Conservation (phyloP, 345 rosid species). For the Eucalyptus leucophloia region DNA sequence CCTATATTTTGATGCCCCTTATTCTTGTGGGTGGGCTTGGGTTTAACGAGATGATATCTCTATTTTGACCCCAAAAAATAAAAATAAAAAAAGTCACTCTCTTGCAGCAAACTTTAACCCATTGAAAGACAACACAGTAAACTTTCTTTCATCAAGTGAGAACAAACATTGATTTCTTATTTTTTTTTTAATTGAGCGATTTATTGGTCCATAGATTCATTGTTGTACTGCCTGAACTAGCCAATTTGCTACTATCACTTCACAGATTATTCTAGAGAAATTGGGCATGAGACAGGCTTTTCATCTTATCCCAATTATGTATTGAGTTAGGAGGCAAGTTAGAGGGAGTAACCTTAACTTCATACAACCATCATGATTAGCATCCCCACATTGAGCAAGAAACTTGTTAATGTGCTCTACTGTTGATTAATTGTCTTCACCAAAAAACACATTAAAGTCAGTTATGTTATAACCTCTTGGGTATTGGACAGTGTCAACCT, state of each 20-base stretch:
- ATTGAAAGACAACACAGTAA: not conserved
- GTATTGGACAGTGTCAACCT: not conserved
- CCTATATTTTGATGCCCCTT: too few relatives aligned
- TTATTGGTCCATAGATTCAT: not conserved
- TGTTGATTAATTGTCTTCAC: not conserved
- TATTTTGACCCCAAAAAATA: accelerated
- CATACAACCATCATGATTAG: not conserved
- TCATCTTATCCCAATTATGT: not conserved
- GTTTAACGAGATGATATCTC: too few relatives aligned
- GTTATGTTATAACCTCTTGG: too few relatives aligned
- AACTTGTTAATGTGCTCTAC: not conserved
- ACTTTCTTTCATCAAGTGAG: not conserved
- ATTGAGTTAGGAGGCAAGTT: not conserved
- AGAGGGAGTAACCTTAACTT: not conserved
- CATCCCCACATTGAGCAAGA: not conserved
- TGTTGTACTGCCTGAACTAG: not conserved
- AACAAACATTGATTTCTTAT: not conserved
- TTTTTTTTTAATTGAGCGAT: not conserved
- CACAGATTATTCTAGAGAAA: not conserved
- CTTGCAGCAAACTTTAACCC: not conserved
- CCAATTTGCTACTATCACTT: not conserved
- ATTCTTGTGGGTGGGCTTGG: too few relatives aligned
- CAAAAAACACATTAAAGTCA: not conserved
- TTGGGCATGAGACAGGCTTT: not conserved
- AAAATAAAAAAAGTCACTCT: not conserved